Evolutionary conservation across 2,329 filamentous ascomycete species (phyloP), one percentile per base, ranked within the genome.

Genomic region (Ambrosiella cleistominuta): DNA sequence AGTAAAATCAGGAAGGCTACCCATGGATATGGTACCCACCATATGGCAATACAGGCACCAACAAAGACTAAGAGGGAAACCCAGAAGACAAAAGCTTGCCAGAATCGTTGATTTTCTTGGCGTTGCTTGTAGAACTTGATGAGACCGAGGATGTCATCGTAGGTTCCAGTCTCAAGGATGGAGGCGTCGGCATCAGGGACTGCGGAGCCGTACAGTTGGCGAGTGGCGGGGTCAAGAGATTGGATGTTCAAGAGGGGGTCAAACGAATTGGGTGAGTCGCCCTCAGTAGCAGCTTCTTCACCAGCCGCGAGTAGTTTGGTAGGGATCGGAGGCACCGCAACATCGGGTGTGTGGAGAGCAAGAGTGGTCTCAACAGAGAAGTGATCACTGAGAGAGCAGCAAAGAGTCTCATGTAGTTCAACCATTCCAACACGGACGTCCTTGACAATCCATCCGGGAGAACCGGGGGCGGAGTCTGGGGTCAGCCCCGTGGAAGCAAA

Each of bases 311-410:
- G 44, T 15, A 57, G 38, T 40, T 60, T 50, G 19, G 58, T 54
- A 17, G 61, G 55, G 27, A 64, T 62, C 17, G 56, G 42, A 17
- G 62, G 54, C 8, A 52, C 54, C 8, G 64, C 42, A 38, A 57
- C 52, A 17, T 66, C 61, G 37, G 69, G 65, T 1, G 66, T 67
- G 63, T 76, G 72, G 11, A 78, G 75, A 3, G 72, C 70, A 8
- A 97, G 75, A 0, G 87, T 89, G 5, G 87, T 83, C 67, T 91
- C 85, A 57, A 97, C 85, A 19, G 88, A 89, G 68, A 96, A 97
- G 68, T 97, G 93, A 67, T 98, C 91, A 64, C 89, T 96, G 35
- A 97, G 75, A 1, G 88, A 95, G 71, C 89, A 95, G 62, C 81
- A 77, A 1, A 96, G 75, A 1, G 79, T 80, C 0, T 89, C 87